These are phyloP conservation scores for Hypholoma sublateritium DNA, from an alignment of 768 basidiomycete species.

Conservation along the genomic window DNA sequence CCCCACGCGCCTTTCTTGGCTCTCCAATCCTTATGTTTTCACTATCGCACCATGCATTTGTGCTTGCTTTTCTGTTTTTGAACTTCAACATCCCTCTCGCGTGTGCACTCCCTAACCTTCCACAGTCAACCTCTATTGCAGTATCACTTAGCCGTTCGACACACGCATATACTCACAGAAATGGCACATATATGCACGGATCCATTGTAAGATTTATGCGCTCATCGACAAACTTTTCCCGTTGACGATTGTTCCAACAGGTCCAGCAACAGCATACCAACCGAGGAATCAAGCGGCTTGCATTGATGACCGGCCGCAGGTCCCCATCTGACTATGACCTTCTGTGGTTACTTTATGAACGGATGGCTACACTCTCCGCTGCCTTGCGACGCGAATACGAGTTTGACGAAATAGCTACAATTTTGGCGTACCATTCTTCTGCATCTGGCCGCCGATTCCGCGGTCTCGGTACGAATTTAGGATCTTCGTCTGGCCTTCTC, in stretches of 20 bases:
- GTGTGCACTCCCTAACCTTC: neutral
- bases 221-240: neutral
- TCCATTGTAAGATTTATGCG: slow-evolving; percentile 4
- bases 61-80: neutral
- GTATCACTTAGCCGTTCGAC: neutral
- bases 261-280: slow-evolving; percentile 62
- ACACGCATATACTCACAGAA: neutral
- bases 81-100: neutral
- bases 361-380: slow-evolving; percentile 31
- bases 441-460: neutral
- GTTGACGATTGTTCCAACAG: slow-evolving; percentile 28
- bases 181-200: slow-evolving; percentile 2
- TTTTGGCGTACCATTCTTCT: neutral
- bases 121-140: neutral
- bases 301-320: slow-evolving; percentile 53
- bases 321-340: slow-evolving; percentile 38
- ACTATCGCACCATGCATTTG: neutral
- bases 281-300: slow-evolving; percentile 50
- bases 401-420: slow-evolving; percentile 21
- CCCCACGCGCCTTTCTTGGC: neutral
- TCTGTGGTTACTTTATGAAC: slow-evolving; percentile 35
- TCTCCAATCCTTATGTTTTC: slow-evolving; percentile 6
- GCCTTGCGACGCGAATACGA: slow-evolving; percentile 17
- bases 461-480: neutral
- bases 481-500: neutral